Percentiles rank a stretch among this genome's conserved stretches.
phyloP scores from a whole-genome alignment of 352 stramenopile genomes.

The Globisporangium lucens region DNA sequence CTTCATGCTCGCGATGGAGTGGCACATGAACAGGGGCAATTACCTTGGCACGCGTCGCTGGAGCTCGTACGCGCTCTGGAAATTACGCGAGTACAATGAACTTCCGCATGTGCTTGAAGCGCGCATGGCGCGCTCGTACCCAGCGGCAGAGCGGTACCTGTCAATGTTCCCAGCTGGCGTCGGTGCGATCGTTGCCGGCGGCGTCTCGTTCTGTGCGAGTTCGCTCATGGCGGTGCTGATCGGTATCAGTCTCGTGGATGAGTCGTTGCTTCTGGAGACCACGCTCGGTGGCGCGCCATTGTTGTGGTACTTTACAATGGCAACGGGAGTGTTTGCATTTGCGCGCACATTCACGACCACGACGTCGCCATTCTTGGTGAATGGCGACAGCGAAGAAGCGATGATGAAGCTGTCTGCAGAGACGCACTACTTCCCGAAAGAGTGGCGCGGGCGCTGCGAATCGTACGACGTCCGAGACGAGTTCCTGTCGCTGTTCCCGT shows the following conservation, averaged over 20 bases:
- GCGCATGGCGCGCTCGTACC: conserved; percentile 91
- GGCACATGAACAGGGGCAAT: conserved; percentile 83
- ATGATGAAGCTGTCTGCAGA: conserved; percentile 87
- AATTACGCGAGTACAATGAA: conserved; percentile 98
- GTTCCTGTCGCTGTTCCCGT: conserved; percentile 92
- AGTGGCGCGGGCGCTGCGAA: conserved; percentile 89
- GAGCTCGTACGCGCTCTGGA: conserved; percentile 88
- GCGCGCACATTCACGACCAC: conserved; percentile 77
- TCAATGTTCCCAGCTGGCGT: conserved; percentile 92
- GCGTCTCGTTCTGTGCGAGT: conserved; percentile 95
- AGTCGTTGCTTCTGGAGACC: conserved; percentile 94
- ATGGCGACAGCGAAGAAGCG: conserved; percentile 76
- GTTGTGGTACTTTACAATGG: conserved; percentile 96
- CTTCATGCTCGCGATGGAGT: conserved; percentile 96
- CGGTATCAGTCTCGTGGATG: conserved; percentile 91
- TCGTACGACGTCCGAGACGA: conserved; percentile 85
- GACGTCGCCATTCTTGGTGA: conserved; percentile 63
- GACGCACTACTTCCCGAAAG: conserved; percentile 96
- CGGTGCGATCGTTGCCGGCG: conserved; percentile 88
- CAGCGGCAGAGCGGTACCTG: conserved; percentile 92
- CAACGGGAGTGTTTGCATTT: conserved; percentile 79
- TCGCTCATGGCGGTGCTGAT: conserved; percentile 94
- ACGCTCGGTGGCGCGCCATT: conserved; percentile 93
- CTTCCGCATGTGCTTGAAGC: conserved; percentile 95
- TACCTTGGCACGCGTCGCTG: conserved; percentile 96